These are phyloP conservation scores for Penicillium ochrochloron DNA, from an alignment of 495 filamentous ascomycete species.

Conservation along the genomic window DNA sequence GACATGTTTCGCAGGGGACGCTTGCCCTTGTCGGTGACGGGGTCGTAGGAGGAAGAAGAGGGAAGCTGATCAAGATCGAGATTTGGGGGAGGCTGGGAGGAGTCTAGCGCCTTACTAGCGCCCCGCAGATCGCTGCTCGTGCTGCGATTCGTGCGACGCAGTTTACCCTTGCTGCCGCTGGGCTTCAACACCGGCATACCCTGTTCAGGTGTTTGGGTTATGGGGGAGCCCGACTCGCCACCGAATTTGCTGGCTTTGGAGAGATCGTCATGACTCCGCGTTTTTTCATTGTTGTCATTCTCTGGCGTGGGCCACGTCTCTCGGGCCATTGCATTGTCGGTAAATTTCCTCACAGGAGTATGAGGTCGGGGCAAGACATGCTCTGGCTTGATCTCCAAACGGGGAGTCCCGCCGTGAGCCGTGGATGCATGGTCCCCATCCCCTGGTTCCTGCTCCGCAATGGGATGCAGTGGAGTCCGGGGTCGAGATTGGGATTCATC, in stretches of 20 bases:
- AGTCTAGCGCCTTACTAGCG: conserved; percentile 55
- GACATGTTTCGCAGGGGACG: conserved; percentile 82
- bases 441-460: conserved; percentile 46
- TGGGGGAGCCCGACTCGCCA: conserved; percentile 27
- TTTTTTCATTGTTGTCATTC: conserved; percentile 39
- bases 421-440: conserved; percentile 26
- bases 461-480: conserved; percentile 45
- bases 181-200: conserved; percentile 42
- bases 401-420: conserved; percentile 41
- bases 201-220: conserved; percentile 40
- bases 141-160: conserved; percentile 74
- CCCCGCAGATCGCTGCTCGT: conserved; percentile 80
- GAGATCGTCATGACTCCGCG: conserved; percentile 31
- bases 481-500: conserved; percentile 38
- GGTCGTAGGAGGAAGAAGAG: conserved; percentile 69
- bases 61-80: conserved; percentile 52
- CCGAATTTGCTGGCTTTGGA: conserved; percentile 49
- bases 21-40: conserved; percentile 85
- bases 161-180: conserved; percentile 45
- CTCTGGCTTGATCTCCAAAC: conserved; percentile 48
- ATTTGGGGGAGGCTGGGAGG: conserved; percentile 35
- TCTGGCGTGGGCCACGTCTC: conserved; percentile 56
- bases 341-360: conserved; percentile 50
- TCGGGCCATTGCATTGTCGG: conserved; percentile 56
- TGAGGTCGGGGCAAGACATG: conserved; percentile 49